Evolutionary conservation across 2,329 filamentous ascomycete genomes (phyloP).

Genomic region (Ambrosiella cleistominuta): DNA sequence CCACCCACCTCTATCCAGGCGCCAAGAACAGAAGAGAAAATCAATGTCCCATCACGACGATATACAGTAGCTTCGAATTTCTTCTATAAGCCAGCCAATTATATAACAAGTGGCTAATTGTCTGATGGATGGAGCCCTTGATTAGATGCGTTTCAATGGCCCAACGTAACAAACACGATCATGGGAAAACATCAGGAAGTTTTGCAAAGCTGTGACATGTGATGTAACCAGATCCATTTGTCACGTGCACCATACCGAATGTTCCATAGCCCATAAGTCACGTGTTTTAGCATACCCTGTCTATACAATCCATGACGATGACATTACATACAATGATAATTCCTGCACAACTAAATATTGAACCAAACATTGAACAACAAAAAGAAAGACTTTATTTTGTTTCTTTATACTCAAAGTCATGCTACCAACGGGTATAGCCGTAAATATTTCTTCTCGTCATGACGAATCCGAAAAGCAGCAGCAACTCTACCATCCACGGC

Average conservation of each 20-base stretch:
- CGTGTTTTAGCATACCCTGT: not conserved
- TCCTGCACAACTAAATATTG: not conserved
- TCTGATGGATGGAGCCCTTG: too few relatives aligned
- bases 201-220: not conserved
- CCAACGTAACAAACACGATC: not conserved
- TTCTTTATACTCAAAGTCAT: not conserved
- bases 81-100: too few relatives aligned
- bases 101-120: too few relatives aligned
- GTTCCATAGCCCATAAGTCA: not conserved
- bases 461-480: not conserved
- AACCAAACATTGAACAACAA: not conserved
- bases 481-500: conserved; percentile 11
- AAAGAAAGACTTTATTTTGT: not conserved
- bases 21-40: too few relatives aligned
- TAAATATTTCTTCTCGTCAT: not conserved
- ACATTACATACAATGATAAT: not conserved
- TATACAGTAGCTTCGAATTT: too few relatives aligned
- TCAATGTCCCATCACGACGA: too few relatives aligned
- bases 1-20: too few relatives aligned
- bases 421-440: not conserved
- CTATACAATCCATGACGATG: not conserved
- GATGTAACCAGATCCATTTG: not conserved
- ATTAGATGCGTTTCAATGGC: too few relatives aligned
- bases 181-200: not conserved
- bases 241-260: too few relatives aligned